phyloP scores from a whole-genome alignment of 1,139 yeast genomes.

The Suhomyces yuchorum region DNA sequence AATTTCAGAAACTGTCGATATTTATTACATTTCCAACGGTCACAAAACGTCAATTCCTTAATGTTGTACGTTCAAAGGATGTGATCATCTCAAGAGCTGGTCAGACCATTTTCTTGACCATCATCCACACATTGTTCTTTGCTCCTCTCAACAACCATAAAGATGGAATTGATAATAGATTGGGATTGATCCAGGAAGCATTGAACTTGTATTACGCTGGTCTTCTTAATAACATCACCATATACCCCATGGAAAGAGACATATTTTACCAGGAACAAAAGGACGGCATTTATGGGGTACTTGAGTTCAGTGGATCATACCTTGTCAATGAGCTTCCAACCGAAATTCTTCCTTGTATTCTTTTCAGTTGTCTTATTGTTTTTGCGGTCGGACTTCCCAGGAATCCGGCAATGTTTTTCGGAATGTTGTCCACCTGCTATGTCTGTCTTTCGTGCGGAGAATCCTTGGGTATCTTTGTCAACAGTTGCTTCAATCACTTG shows the following conservation, averaged over 20 bases:
- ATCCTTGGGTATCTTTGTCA: slow-evolving; percentile 27
- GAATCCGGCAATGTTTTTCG: slow-evolving; percentile 26
- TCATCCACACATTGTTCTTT: slow-evolving; percentile 26
- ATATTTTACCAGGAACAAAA: slow-evolving; percentile 29
- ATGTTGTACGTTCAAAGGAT: slow-evolving; percentile 23
- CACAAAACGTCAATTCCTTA: slow-evolving; percentile 20
- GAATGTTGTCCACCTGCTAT: slow-evolving; percentile 21
- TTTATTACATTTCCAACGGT: slow-evolving; percentile 20
- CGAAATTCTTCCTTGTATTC: slow-evolving; percentile 24
- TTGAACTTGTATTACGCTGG: slow-evolving; percentile 28
- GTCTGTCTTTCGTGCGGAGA: slow-evolving; percentile 26
- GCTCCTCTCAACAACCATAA: slow-evolving; percentile 24
- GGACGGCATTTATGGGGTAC: slow-evolving; percentile 26
- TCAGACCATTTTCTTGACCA: slow-evolving; percentile 23
- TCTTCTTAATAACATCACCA: slow-evolving; percentile 26
- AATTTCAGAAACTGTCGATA: slow-evolving; percentile 25
- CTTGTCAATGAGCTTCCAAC: slow-evolving; percentile 27
- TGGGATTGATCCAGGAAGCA: slow-evolving; percentile 28
- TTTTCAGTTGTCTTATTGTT: slow-evolving; percentile 25
- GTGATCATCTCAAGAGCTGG: slow-evolving; percentile 24
- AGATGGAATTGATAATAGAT: slow-evolving; percentile 25
- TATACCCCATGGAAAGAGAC: slow-evolving; percentile 27
- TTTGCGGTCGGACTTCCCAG: slow-evolving; percentile 28
- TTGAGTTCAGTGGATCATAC: slow-evolving; percentile 26
- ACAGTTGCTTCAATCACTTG: slow-evolving; percentile 25